These are phyloP conservation scores for Nepenthes mirabilis DNA, from an alignment of 148 eudicot species.

Conservation along the genomic window DNA sequence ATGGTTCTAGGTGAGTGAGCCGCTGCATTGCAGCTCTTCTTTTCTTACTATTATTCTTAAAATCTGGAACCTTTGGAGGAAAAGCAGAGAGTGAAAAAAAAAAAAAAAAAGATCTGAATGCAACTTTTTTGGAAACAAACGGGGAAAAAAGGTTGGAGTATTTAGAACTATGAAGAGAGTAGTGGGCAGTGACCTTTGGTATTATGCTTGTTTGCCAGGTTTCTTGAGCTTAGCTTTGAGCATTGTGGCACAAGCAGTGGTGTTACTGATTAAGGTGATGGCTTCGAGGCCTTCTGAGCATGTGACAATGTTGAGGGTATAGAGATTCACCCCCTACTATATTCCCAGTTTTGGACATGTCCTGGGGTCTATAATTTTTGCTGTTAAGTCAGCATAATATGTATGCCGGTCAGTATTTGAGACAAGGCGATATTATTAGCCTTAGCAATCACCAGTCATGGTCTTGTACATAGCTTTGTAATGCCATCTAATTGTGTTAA, in stretches of 20 bases:
- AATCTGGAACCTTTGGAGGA: not conserved
- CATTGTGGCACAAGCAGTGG: not conserved
- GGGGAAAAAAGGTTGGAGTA: too few species aligned
- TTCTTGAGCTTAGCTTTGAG: not conserved
- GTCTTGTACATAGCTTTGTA: conserved; percentile 18
- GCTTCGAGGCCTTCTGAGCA: conserved; percentile 8
- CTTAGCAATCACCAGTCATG: conserved; percentile 7
- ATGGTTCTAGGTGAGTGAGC: conserved; percentile 18
- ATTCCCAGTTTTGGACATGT: conserved; percentile 36
- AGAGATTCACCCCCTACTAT: conserved; percentile 1
- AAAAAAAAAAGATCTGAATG: too few species aligned
- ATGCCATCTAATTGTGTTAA: too few species aligned
- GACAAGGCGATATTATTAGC: conserved; percentile 13
- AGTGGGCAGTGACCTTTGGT: not conserved
- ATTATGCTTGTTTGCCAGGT: not conserved
- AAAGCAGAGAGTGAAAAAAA: too few species aligned
- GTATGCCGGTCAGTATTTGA: conserved; percentile 16
- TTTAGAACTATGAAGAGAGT: too few species aligned
- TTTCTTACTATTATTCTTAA: conserved; percentile 3
- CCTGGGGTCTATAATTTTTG: conserved; percentile 16
- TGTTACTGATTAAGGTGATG: conserved; percentile 8
- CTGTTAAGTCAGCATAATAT: conserved; percentile 16
- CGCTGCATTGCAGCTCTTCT: not conserved
- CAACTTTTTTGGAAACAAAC: too few species aligned
- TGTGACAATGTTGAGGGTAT: conserved; percentile 6